A percentile compares a stretch with the other conserved stretches of the same genome.
These are phyloP conservation scores for Lepidium aucheri DNA, from an alignment of 345 rosid genomes.

Conservation along the genomic window DNA sequence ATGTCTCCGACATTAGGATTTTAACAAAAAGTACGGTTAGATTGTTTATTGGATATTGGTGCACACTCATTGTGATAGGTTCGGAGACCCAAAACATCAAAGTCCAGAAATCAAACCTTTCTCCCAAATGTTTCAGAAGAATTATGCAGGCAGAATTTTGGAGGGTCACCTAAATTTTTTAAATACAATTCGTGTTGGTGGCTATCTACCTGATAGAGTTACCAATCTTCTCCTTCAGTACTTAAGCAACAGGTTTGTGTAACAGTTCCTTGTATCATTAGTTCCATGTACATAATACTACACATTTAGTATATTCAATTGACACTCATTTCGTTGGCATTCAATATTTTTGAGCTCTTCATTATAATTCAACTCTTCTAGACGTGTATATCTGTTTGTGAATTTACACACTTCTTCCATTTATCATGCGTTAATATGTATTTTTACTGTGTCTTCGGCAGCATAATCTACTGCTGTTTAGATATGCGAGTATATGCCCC, in stretches of 20 bases:
- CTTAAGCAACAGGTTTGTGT: conserved; percentile 77
- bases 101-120: conserved; percentile 79
- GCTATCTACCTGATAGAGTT: conserved; percentile 96
- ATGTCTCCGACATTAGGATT: conserved; percentile 3
- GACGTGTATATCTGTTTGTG: background rate
- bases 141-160: conserved; percentile 82
- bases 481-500: background rate
- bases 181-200: conserved; percentile 76
- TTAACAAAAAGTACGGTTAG: background rate
- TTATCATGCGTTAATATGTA: background rate
- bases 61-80: conserved; percentile 37
- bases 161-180: conserved; percentile 84
- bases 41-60: background rate
- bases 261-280: background rate
- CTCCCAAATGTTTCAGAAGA: conserved; percentile 90
- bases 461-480: background rate
- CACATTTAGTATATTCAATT: conserved; percentile 1
- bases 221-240: conserved; percentile 91
- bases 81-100: conserved; percentile 92
- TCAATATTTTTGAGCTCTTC: background rate
- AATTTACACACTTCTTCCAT: background rate
- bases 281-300: background rate
- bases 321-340: background rate
- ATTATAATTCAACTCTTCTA: background rate
- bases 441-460: background rate